phyloP scores from a whole-genome alignment of 176 grass and related monocot species.

The maize (Zea mays) region DNA sequence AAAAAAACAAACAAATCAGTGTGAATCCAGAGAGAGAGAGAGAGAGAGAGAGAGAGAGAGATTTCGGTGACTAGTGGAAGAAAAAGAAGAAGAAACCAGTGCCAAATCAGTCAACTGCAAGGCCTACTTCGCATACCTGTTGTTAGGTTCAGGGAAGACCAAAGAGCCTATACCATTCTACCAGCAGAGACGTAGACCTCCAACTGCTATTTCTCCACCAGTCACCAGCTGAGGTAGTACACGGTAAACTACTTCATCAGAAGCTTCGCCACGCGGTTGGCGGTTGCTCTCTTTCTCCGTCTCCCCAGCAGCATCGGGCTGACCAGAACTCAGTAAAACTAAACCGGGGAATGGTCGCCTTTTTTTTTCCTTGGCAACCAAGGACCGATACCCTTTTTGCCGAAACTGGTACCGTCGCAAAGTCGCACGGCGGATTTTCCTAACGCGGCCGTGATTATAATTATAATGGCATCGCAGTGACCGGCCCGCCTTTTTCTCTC shows the following conservation, averaged over 20 bases:
- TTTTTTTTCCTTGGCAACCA: conserved; percentile 21
- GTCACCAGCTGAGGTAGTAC: not conserved
- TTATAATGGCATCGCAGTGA: not conserved
- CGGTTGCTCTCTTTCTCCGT: not conserved
- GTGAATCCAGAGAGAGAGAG: conserved; percentile 7
- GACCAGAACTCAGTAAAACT: conserved; percentile 3
- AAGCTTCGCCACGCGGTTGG: not conserved
- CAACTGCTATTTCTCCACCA: not conserved
- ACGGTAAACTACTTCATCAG: not conserved
- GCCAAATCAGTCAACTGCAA: conserved; percentile 18
- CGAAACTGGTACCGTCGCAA: conserved; percentile 22
- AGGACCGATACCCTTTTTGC: conserved; percentile 20
- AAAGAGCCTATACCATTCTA: not conserved
- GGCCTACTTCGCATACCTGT: not conserved
- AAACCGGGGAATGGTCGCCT: not conserved
- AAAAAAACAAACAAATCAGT: not conserved
- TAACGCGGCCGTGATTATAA: not conserved
- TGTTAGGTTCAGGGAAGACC: not conserved
- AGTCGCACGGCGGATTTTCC: conserved; percentile 37
- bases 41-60: not conserved
- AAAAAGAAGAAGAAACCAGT: conserved; percentile 1
- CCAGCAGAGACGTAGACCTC: not conserved
- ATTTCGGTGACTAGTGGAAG: conserved; percentile 20
- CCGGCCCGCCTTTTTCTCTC: not conserved
- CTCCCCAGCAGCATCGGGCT: not conserved